phyloP scores from a whole-genome alignment of 2,329 filamentous ascomycete genomes.

The Fusarium duplospermum region DNA sequence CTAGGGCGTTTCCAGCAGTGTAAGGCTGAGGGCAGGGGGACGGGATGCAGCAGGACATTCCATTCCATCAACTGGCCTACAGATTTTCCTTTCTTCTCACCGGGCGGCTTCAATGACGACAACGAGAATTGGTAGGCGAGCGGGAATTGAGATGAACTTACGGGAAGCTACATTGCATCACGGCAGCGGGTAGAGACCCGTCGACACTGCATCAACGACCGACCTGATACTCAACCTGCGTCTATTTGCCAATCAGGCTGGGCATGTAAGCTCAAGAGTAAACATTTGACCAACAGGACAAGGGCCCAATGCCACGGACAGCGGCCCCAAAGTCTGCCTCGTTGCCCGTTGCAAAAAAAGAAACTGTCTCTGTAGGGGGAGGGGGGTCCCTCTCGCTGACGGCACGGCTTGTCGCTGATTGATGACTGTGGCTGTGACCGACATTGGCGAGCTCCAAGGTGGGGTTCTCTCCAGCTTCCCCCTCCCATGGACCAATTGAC shows the following conservation, averaged over 20 bases:
- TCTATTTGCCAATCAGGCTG: neutral
- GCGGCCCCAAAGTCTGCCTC: neutral
- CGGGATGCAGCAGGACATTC: conserved; percentile 7
- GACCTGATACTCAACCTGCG: neutral
- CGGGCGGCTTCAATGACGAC: neutral
- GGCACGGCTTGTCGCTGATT: neutral
- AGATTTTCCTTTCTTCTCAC: conserved; percentile 21
- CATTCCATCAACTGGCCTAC: conserved; percentile 5
- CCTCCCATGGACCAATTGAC: neutral
- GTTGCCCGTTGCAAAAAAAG: neutral
- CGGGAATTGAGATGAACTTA: neutral
- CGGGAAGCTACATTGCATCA: neutral
- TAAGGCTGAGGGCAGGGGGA: conserved; percentile 41
- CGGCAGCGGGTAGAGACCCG: neutral
- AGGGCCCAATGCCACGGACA: neutral
- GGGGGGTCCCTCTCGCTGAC: neutral
- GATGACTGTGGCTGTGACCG: neutral
- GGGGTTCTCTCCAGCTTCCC: neutral
- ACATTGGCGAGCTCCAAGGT: neutral
- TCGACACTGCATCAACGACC: neutral
- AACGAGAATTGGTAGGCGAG: neutral
- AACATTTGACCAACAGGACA: neutral
- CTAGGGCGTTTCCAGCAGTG: conserved; percentile 37
- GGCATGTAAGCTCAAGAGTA: neutral
- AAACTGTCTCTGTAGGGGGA: no score